Evolutionary conservation across 2,329 filamentous ascomycete species (phyloP), one percentile per base, ranked within the genome.

Genomic region (Clathrospora elynae): DNA sequence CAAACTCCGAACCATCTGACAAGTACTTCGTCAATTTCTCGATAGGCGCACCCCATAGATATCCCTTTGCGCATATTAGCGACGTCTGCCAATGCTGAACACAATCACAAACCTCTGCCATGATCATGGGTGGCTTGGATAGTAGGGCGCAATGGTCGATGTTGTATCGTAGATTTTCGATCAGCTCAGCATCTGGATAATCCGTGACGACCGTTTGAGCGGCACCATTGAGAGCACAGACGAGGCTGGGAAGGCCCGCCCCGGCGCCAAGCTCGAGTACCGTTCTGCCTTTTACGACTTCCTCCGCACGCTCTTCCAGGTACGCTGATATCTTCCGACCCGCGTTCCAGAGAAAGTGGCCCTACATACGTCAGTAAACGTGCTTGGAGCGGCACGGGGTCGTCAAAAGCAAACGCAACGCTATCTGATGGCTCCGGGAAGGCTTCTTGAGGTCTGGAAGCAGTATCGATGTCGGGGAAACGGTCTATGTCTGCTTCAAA

Each of bases 321-420:
- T 90, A 90, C 55, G 83, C 77, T 11, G 90, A 83, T 34, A 92
- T 80, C 25, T 88, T 83, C 50, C 88, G 86, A 47, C 86, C 86
- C 48, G 89, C 91, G 70, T 96, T 95, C 92, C 92, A 97, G 19
- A 96, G 80, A 53, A 88, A 80, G 71, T 96, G 89, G 11, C 89
- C 91, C 82, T 68, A 43, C 12, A 16, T 14, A 24, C 12, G 53
- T 66, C 41, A 64, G 59, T 53, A 17, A 40, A 3, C 9, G 25
- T 41, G 30, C 23, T 14, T 13, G n/a, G 16, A 22, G 28, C 11
- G 16, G 16, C 22, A 16, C 29, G 18, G 16, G n/a, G 22, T 10
- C 20, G 13, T 19, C 23, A 30, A n/a, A 20, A 18, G 8, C 4
- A 12, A 26, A 16, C 20, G 16, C 26, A 18, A 16, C 19, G 16